Conservation (phyloP, 164 flowering plant species). For the Umbellularia californica region DNA sequence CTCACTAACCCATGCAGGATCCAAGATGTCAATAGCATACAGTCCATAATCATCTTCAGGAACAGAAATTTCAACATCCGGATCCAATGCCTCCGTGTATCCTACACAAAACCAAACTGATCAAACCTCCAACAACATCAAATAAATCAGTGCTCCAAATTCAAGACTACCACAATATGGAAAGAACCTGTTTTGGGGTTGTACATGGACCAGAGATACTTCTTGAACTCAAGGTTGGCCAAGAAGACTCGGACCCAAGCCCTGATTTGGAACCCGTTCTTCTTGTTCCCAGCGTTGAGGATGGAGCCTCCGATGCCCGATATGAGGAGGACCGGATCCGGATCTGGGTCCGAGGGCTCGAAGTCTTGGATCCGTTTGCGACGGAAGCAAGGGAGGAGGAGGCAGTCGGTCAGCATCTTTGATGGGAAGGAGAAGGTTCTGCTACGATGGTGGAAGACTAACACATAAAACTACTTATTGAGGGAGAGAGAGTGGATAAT, state of each 20-base stretch:
- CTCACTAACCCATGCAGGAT: conserved; percentile 65
- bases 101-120: conserved; percentile 32
- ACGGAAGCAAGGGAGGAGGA: neutral
- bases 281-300: conserved; percentile 59
- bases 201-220: conserved; percentile 64
- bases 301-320: conserved; percentile 95
- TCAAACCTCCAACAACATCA: no score
- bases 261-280: conserved; percentile 43
- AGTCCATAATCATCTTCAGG: conserved; percentile 87
- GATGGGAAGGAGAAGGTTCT: neutral
- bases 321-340: conserved; percentile 71
- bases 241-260: conserved; percentile 86
- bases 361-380: neutral
- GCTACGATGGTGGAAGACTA: neutral
- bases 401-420: neutral
- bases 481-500: no score
- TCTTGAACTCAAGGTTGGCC: conserved; percentile 75
- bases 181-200: conserved; percentile 70
- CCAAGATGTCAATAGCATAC: conserved; percentile 90
- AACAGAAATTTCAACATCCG: conserved; percentile 51
- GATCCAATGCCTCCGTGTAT: conserved; percentile 66
- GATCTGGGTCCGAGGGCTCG: conserved; percentile 14
- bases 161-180: no score
- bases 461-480: neutral
- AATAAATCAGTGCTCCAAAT: no score